Base-by-base conservation (phyloP, 192 early-diverging fungal species). In the Diversispora eburnea region DNA sequence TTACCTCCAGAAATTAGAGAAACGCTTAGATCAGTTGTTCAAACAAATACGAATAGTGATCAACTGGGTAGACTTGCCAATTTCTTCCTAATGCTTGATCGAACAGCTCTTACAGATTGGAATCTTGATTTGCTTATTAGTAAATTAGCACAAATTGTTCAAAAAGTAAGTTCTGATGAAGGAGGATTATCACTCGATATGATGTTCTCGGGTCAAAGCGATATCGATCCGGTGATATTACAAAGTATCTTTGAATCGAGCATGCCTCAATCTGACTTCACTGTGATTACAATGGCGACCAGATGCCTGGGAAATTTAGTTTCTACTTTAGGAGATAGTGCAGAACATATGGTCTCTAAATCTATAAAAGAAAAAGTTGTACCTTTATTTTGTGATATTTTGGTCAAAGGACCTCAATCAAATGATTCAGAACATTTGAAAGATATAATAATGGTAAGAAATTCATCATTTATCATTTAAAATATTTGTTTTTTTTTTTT, bases 381-480 rank as follows among this genome's bases (percentile, higher is more conserved):
- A 17, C 60, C 60, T 0, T 8, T 62, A 7, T 62, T 62, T 17
- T 62, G 60, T 62, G 39, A 62, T 43, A 62, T 62, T 62, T 62
- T 62, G 41, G 41, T 39, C 6, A 39, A 62, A 17, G 60, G 60
- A 17, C 60, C 60, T 13, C 60, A 39, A 6, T 41, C 60, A 15
- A 41, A 62, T 62, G 60, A 62, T 62, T 62, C 60, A 7, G 60
- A 62, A 62, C 20, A 62, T 62, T 62, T 62, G 39, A 62, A 62
- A 62, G 60, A 25, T 42, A 62, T 62, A 41, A 62, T 62, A 25
- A 42, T 62, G 33, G 57, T 58, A 58, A 22, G 57, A 22, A 22
- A 58, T 56, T n/a, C 25, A 10, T 22, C 9, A 22, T 22, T 22
- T 22, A 58, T 8, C 8, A 22, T 25, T 6, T 20, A 22, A 19